Evolutionary conservation across 805 yeast genomes (phyloP).

Genomic region (Yarrowia keelungensis): DNA sequence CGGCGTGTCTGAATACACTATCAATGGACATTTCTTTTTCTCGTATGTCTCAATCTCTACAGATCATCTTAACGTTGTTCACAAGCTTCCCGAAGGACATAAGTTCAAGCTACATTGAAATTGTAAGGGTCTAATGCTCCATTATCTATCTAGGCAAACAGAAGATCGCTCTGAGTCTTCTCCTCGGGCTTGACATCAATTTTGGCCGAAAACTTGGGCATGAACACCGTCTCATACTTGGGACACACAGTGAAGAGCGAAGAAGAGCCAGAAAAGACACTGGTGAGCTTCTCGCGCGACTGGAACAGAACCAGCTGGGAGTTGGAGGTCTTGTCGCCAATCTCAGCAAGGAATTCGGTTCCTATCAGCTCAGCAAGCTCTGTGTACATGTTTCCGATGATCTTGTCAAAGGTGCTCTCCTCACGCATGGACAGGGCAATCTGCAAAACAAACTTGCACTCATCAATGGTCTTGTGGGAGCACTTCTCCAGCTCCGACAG

Average conservation of each 20-base stretch:
- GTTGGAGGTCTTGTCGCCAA: slow-evolving; percentile 4
- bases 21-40: neutral
- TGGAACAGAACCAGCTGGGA: slow-evolving; percentile 10
- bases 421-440: slow-evolving; percentile 26
- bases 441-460: slow-evolving; percentile 32
- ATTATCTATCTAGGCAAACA: no score
- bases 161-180: slow-evolving; percentile 23
- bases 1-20: no score
- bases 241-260: slow-evolving; percentile 8
- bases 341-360: neutral
- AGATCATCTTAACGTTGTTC: no score
- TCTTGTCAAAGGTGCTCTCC: neutral
- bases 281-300: slow-evolving; percentile 12
- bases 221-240: slow-evolving; percentile 15
- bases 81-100: no score
- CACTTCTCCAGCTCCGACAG: slow-evolving; percentile 5
- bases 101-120: no score
- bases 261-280: slow-evolving; percentile 14
- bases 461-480: neutral
- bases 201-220: slow-evolving; percentile 7
- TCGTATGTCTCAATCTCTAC: slow-evolving; percentile 1
- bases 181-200: slow-evolving; percentile 4
- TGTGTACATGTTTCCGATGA: slow-evolving; percentile 6
- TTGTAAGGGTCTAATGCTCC: no score
- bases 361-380: slow-evolving; percentile 18